A percentile compares a stretch with the other conserved stretches of the same genome.
Conservation (phyloP, 257 asterid species). For the Gynochthodes officinalis region DNA sequence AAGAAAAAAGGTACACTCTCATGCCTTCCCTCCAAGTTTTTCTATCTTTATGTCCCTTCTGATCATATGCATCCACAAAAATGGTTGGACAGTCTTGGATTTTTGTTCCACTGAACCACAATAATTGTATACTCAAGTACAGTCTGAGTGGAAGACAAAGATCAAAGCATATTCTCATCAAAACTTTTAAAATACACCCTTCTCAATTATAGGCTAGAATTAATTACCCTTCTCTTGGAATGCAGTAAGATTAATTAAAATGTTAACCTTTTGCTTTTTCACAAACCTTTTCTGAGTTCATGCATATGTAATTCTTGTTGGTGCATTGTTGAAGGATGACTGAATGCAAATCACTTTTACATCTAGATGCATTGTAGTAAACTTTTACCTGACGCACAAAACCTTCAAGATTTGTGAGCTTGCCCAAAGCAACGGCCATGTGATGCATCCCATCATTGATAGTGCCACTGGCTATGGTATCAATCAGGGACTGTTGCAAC, state of each 20-base stretch:
- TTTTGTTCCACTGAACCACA: not conserved
- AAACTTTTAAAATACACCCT: not conserved
- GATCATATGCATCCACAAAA: not conserved
- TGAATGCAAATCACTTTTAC: not conserved
- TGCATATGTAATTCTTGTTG: not conserved
- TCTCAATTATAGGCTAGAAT: not conserved
- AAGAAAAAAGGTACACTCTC: not conserved
- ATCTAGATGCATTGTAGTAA: not conserved
- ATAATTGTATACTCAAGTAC: not conserved
- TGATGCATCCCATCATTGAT: conserved; percentile 75
- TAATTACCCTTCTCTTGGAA: not conserved
- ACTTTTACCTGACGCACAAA: conserved; percentile 78
- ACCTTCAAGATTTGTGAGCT: conserved; percentile 83
- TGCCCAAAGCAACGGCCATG: conserved; percentile 85
- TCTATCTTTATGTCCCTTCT: not conserved
- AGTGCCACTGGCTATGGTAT: conserved; percentile 55
- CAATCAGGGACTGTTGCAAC: conserved; percentile 71
- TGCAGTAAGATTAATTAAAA: not conserved
- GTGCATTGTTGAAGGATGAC: no score
- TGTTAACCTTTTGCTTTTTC: not conserved
- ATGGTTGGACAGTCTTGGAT: not conserved
- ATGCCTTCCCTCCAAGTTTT: not conserved
- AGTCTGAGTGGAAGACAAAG: not conserved
- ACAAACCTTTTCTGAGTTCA: not conserved
- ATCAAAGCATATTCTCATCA: not conserved